Evolutionary conservation across 139 green algal genomes (phyloP).

Genomic region (Chlorella sorokiniana): DNA sequence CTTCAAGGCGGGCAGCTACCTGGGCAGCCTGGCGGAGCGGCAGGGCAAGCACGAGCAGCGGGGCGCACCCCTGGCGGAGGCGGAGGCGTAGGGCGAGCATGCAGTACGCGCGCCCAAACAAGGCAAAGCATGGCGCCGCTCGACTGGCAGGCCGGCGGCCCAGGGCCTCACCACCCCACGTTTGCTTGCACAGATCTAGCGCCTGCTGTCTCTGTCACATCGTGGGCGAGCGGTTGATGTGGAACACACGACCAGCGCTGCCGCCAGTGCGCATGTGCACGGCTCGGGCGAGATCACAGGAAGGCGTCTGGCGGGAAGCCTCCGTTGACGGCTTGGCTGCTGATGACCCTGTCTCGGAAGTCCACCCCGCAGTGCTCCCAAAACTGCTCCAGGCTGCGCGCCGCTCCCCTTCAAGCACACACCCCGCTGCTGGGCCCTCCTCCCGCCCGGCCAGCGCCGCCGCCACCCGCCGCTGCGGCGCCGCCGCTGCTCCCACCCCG

Average conservation of each 20-base stretch:
- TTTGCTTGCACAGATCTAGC: too few relatives aligned
- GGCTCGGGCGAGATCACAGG: not conserved
- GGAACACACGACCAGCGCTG: too few relatives aligned
- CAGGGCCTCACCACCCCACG: too few relatives aligned
- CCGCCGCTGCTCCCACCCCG: not conserved
- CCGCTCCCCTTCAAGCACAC: not conserved
- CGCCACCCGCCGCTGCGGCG: conserved; percentile 14
- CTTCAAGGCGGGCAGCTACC: conserved; percentile 28
- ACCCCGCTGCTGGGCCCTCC: not conserved
- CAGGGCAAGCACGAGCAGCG: not conserved
- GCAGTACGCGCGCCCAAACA: not conserved
- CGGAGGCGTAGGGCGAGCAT: not conserved
- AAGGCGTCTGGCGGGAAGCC: conserved; percentile 4
- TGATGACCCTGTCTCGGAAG: conserved; percentile 12
- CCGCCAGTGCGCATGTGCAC: too few relatives aligned
- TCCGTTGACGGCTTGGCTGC: not conserved
- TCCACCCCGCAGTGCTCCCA: conserved; percentile 40
- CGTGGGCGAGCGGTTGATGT: too few relatives aligned
- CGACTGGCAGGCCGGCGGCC: too few relatives aligned
- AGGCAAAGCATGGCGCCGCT: not conserved
- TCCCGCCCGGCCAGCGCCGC: not conserved
- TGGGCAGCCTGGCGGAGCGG: not conserved
- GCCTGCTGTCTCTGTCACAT: too few relatives aligned
- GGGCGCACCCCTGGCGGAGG: not conserved
- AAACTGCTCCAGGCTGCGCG: conserved; percentile 35